Evolutionary conservation across 495 filamentous ascomycete species (phyloP).

Genomic region (Podospora fimiseda): DNA sequence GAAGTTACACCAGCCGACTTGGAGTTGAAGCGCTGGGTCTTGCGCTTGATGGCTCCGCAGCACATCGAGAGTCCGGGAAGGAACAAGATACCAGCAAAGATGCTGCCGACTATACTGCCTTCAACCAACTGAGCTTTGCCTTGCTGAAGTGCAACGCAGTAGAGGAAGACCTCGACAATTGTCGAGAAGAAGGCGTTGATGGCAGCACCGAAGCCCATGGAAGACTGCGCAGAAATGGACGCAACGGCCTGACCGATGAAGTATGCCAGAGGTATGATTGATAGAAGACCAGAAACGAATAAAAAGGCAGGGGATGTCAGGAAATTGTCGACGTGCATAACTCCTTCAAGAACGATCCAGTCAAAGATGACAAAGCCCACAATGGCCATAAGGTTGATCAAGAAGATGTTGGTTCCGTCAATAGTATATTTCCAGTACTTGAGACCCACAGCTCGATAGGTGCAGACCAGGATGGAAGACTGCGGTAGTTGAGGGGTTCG

Average conservation of each 20-base stretch:
- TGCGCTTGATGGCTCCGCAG: conserved; percentile 94
- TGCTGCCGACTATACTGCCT: conserved; percentile 93
- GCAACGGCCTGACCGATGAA: conserved; percentile 99
- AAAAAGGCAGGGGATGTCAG: conserved; percentile 77
- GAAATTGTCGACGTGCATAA: conserved; percentile 60
- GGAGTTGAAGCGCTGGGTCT: conserved; percentile 98
- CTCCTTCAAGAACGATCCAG: conserved; percentile 66
- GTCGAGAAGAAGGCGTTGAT: conserved; percentile 99
- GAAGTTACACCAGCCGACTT: conserved; percentile 95
- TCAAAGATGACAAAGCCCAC: conserved; percentile 91
- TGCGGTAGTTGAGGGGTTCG: conserved; percentile 62
- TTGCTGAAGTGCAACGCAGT: conserved; percentile 88
- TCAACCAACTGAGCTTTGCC: conserved; percentile 92
- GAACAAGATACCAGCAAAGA: conserved; percentile 94
- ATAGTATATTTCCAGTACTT: conserved; percentile 99
- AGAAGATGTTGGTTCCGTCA: conserved; percentile 96
- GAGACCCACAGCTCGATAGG: conserved; percentile 86
- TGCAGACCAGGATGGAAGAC: conserved; percentile 88
- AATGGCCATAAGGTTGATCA: conserved; percentile 90
- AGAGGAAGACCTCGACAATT: conserved; percentile 95
- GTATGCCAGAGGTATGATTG: conserved; percentile 95
- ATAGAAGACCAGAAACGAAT: conserved; percentile 77
- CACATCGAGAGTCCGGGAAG: conserved; percentile 98
- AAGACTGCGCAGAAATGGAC: conserved; percentile 97
- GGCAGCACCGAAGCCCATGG: conserved; percentile 98